A percentile compares a stretch with the other conserved stretches of the same genome.
Evolutionary conservation across 2,329 filamentous ascomycete genomes (phyloP).

Genomic region (Albophoma yamanashiensis): DNA sequence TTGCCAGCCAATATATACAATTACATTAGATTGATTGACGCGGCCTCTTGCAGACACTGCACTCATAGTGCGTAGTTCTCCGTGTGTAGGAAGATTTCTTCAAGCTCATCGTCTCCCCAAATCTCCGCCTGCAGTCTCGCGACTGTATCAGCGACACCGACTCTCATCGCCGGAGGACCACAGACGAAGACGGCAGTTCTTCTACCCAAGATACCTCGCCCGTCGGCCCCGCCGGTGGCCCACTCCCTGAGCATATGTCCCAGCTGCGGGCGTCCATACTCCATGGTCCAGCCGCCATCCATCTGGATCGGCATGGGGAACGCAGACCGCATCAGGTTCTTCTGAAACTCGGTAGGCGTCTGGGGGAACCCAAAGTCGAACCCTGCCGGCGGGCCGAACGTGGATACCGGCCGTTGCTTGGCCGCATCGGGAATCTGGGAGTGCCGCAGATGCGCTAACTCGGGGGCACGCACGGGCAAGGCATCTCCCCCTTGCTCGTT

Average conservation of each 20-base stretch:
- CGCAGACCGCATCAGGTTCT: constrained; percentile 81
- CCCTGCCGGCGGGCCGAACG: constrained; percentile 48
- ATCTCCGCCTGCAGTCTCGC: constrained; percentile 75
- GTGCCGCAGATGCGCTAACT: constrained; percentile 47
- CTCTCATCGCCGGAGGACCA: constrained; percentile 76
- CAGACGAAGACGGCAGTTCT: constrained; percentile 88
- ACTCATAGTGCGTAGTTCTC: constrained; percentile 81
- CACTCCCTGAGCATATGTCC: constrained; percentile 78
- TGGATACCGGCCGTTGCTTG: constrained; percentile 38
- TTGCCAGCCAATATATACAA: neutral
- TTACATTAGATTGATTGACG: neutral
- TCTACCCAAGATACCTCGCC: constrained; percentile 61
- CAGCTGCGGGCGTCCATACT: constrained; percentile 84
- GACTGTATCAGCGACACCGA: constrained; percentile 78
- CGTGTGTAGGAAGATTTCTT: constrained; percentile 89
- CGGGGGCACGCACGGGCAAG: constrained; percentile 32
- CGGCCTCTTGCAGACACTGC: neutral
- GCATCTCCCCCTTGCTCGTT: constrained; percentile 10
- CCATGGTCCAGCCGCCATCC: constrained; percentile 77
- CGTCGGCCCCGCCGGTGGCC: constrained; percentile 58
- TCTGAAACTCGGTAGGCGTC: constrained; percentile 80
- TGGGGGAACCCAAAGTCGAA: constrained; percentile 75
- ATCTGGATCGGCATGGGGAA: constrained; percentile 61
- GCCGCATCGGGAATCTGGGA: constrained; percentile 23
- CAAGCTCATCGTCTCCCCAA: constrained; percentile 64